Evolutionary conservation across 306 rosid species (phyloP), one percentile per base, ranked within the genome.

Genomic region (Glycine latifolia): DNA sequence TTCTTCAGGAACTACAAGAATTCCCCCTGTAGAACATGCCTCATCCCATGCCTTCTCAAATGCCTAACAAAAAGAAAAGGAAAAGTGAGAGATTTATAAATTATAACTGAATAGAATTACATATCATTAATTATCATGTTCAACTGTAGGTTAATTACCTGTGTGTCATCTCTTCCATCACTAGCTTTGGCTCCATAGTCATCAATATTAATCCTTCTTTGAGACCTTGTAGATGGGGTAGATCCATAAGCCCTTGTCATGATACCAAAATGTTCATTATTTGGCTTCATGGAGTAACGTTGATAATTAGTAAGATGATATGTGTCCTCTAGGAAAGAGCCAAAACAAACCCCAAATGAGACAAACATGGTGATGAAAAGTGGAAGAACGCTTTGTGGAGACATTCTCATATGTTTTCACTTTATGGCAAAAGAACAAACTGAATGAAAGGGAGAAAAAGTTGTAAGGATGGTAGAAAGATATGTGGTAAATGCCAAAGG

Each of bases 11-110:
- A 94, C 94, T 69, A 89, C 78, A 56, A 92, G 83, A 80, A 52
- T 68, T 44, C 49, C 75, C 14, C 73, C 76, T 52, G 43, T 43
- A 35, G 95, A 89, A 79, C 98, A 94, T 53, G 95, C 93, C 59
- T 55, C 68, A 16, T 76, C 55, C 98, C 98, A 94, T 79, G 92
- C 93, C 66, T 79, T 82, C 82, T 16, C 74, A 87, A 94, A 91
- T 67, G 93, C 94, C 97, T 93, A 17, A 56, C 15, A 4, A 7
- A 53, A 20, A 39, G 2, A 37, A 15, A 43, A 74, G 58, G 41
- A 26, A 26, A 26, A 26, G 31, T 26, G 31, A 26, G 31, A 26
- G 31, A 26, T 26, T 26, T 26, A 26, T 26, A 26, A 26, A 26
- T 26, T 26, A 46, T 63, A 79, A 74, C 26, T 66, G 12, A 74